Percentiles rank a stretch among this genome's conserved stretches.
These are phyloP conservation scores for Ramaria sp. DNA, from an alignment of 768 basidiomycete genomes.

Conservation along the genomic window DNA sequence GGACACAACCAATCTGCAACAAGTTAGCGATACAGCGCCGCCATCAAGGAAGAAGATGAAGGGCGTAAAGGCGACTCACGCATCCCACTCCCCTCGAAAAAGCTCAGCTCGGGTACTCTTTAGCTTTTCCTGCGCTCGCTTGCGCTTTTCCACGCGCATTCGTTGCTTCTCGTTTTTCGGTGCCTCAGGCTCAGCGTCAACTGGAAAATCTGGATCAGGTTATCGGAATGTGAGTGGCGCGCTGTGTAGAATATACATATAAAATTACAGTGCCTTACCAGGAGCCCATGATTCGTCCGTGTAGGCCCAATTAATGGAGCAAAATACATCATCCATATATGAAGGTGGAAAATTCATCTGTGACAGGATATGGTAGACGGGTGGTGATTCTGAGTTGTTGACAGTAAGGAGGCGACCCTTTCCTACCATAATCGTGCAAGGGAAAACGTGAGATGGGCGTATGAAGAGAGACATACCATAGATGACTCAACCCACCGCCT, in stretches of 20 bases:
- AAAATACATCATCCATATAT: constrained; percentile 39
- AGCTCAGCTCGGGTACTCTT: constrained; percentile 64
- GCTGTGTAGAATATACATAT: constrained; percentile 1
- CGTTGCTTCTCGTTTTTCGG: constrained; percentile 62
- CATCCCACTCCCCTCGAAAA: constrained; percentile 82
- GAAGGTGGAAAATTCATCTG: constrained; percentile 78
- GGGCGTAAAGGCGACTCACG: constrained; percentile 33
- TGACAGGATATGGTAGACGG: constrained; percentile 73
- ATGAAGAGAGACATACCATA: background rate
- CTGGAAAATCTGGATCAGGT: constrained; percentile 42
- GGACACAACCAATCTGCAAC: constrained; percentile 59
- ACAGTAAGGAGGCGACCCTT: constrained; percentile 75
- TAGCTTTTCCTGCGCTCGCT: constrained; percentile 52
- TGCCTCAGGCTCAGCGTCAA: constrained; percentile 45
- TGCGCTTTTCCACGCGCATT: constrained; percentile 65
- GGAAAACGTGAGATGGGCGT: background rate
- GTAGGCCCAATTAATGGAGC: constrained; percentile 85
- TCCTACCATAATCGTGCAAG: constrained; percentile 30
- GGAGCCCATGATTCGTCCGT: constrained; percentile 68
- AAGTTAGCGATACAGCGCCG: constrained; percentile 5
- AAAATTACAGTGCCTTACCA: constrained; percentile 26
- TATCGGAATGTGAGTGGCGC: background rate
- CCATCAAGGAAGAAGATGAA: background rate
- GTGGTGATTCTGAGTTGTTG: constrained; percentile 85
- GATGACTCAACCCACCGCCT: constrained; percentile 44